Base-by-base conservation (phyloP, 1,284 basidiomycete genomes). In the Moesziomyces sp. region DNA sequence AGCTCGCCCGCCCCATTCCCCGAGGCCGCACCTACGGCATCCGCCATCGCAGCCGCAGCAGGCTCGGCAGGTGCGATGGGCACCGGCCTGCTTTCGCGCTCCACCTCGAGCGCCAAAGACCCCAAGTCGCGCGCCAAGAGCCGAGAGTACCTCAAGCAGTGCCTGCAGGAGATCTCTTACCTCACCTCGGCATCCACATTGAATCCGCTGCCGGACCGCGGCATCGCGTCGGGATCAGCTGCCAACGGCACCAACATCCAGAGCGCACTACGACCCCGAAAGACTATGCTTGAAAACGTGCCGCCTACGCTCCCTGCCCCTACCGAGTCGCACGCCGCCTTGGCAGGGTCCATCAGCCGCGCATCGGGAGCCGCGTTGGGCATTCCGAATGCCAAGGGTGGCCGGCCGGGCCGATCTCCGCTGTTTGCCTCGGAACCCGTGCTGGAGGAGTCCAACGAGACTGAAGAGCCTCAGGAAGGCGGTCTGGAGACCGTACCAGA, bases 101-200 rank as follows among this genome's bases (percentile, higher is more conserved):
- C 66, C 43, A 62, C 72, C 1, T 70, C 74, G 24, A 75, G 77
- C 34, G 92, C 89, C 57, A 90, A 91, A 71, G 94, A 99, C 85
- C 93, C 94, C 21, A 96, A 97, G 85, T 93, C 93, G 77, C 89
- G 96, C 76, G 94, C 94, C 45, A 89, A 93, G 71, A 96, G 93
- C 86, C 88, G 95, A 61, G 97, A 99, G 71, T 99, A 98, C 85
- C 88, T 99, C 76, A 98, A 99, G 86, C 96, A 99, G 86, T 97
- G 97, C 86, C 87, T 99, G 40, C 96, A 98, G 86, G 96, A 99
- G 87, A 93, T 99, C 77, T 93, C 93, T 9, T 99, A 99, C 85
- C 87, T 99, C 54, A 99, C 96, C 0, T 97, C 94, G 2, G 91
- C 94, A 1, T 92, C 96, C 83, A 95, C 96, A 4, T 91, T 99